Evolutionary conservation across 169 alveolate species (phyloP).

Genomic region (Theileria parva): DNA sequence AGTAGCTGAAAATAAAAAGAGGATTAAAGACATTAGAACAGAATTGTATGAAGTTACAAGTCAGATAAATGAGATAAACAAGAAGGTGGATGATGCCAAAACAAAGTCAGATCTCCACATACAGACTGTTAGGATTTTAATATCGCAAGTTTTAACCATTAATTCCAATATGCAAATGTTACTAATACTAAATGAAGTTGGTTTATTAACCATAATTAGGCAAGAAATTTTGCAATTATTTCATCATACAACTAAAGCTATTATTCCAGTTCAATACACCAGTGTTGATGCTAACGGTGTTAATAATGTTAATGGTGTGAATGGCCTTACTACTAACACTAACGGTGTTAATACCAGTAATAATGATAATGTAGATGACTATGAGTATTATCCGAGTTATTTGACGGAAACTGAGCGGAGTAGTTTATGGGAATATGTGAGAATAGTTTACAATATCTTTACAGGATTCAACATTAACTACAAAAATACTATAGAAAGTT

Average conservation of each 20-base stretch:
- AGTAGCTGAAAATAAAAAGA: conserved; percentile 27
- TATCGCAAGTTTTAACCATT: conserved; percentile 29
- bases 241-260: neutral
- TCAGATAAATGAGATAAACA: conserved; percentile 27
- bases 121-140: conserved; percentile 47
- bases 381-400: conserved; percentile 33
- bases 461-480: conserved; percentile 11
- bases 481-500: neutral
- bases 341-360: neutral
- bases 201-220: conserved; percentile 30
- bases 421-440: conserved; percentile 55
- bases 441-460: conserved; percentile 30
- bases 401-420: conserved; percentile 42
- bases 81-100: conserved; percentile 26
- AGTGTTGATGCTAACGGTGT: neutral
- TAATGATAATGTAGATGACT: neutral
- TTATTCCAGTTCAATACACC: neutral
- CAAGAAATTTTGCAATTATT: conserved; percentile 43
- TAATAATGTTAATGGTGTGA: neutral
- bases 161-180: conserved; percentile 37
- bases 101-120: conserved; percentile 46
- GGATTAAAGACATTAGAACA: conserved; percentile 37
- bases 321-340: neutral
- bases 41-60: conserved; percentile 41
- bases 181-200: conserved; percentile 37